phyloP scores from a whole-genome alignment of 768 basidiomycete genomes.

The Lactarius hatsudake region DNA sequence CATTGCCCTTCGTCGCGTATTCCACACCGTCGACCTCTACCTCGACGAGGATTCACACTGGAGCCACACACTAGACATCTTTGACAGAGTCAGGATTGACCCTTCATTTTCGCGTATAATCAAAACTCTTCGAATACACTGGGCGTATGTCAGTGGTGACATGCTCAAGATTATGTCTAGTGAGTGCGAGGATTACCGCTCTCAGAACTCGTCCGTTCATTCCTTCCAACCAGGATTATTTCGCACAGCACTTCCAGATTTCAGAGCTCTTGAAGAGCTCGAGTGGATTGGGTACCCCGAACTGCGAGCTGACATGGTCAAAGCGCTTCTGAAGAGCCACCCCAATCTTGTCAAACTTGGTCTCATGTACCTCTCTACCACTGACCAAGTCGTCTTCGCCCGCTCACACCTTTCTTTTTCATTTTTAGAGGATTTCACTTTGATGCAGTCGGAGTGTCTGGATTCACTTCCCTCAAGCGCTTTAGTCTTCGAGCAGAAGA shows the following conservation, averaged over 20 bases:
- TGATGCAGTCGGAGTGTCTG: constrained; percentile 65
- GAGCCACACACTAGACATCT: constrained; percentile 61
- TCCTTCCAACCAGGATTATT: constrained; percentile 55
- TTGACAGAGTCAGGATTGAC: constrained; percentile 63
- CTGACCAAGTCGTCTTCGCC: background rate
- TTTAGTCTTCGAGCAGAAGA: constrained; percentile 70
- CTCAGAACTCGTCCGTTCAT: constrained; percentile 56
- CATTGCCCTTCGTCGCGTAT: constrained; percentile 62
- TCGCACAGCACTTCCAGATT: constrained; percentile 59
- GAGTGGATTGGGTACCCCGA: constrained; percentile 81
- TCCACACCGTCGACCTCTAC: constrained; percentile 65
- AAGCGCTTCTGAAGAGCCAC: constrained; percentile 53
- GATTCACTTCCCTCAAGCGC: constrained; percentile 55
- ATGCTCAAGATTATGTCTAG: constrained; percentile 61
- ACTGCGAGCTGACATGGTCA: constrained; percentile 63
- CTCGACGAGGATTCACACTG: constrained; percentile 62
- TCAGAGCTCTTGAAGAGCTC: constrained; percentile 58
- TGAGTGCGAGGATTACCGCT: constrained; percentile 53
- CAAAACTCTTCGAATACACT: constrained; percentile 59
- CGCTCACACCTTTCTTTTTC: background rate
- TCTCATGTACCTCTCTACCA: constrained; percentile 45
- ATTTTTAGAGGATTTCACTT: constrained; percentile 63
- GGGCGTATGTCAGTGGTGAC: constrained; percentile 68
- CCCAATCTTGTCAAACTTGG: constrained; percentile 54
- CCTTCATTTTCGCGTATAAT: constrained; percentile 57